These are phyloP conservation scores for Aschersonia sp. DNA, from an alignment of 2,329 filamentous ascomycete genomes.

Conservation along the genomic window DNA sequence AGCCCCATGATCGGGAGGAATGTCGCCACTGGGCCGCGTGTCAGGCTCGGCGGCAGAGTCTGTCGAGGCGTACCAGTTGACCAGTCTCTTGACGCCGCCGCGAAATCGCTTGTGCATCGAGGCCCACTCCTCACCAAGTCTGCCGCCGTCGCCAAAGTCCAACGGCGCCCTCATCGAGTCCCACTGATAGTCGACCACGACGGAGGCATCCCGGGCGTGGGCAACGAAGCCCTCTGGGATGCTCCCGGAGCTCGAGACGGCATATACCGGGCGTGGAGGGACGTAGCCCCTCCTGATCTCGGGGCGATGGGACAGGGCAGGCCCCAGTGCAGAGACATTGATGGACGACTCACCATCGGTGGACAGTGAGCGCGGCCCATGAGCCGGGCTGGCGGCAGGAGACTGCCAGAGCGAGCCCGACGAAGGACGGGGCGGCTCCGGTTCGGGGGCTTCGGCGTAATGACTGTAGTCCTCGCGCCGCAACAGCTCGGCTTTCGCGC, in stretches of 20 bases:
- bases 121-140: slow-evolving; percentile 88
- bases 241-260: slow-evolving; percentile 61
- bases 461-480: slow-evolving; percentile 54
- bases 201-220: slow-evolving; percentile 77
- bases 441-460: slow-evolving; percentile 17
- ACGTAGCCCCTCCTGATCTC: slow-evolving; percentile 40
- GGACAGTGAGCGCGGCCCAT: slow-evolving; percentile 7
- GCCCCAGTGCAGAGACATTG: slow-evolving; percentile 16
- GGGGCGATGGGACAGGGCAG: slow-evolving; percentile 16
- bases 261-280: slow-evolving; percentile 68
- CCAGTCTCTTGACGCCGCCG: slow-evolving; percentile 59
- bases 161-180: slow-evolving; percentile 72
- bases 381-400: slow-evolving; percentile 11
- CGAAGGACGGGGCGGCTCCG: slow-evolving; percentile 9
- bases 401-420: slow-evolving; percentile 19
- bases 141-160: slow-evolving; percentile 76
- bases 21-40: slow-evolving; percentile 11
- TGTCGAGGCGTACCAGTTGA: slow-evolving; percentile 64
- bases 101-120: slow-evolving; percentile 87
- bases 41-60: slow-evolving; percentile 36
- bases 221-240: slow-evolving; percentile 82
- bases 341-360: slow-evolving; percentile 13
- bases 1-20: not conserved
- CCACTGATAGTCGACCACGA: slow-evolving; percentile 87
- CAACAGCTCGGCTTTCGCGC: slow-evolving; percentile 76